Base-by-base conservation (phyloP, 345 rosid species). In the Murraya koenigii region DNA sequence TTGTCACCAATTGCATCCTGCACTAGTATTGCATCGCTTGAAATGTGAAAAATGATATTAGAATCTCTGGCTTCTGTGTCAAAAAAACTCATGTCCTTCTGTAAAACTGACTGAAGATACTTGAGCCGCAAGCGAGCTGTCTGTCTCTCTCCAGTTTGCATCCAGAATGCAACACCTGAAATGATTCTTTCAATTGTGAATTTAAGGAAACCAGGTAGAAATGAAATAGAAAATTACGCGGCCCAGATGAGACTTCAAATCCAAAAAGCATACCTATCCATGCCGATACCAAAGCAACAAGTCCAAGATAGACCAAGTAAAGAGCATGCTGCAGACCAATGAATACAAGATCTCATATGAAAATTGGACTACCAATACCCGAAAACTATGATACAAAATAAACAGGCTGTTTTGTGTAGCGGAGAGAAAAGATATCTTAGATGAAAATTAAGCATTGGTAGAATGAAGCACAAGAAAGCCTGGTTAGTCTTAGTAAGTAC, bases 1-100 rank as follows among this genome's bases (percentile, higher is more conserved):
- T 94, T 93, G 80, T 94, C 97, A 47, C 97, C 95, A 22, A 94
- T 91, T 8, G 93, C 97, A 81, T 94, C 98, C 81, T 94, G 97
- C 54, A 94, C 90, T 60, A 93, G 87, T 76, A 94, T 82, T n/a
- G 93, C 96, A 49, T 91, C 98, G 28, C 94, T 94, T 19, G 94
- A 89, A 56, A 94, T 94, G 77, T 87, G 96, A 78, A 79, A 89
- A 47, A 88, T 79, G 54, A 92, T 74, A 77, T 90, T 90, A 22
- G 85, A 85, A 82, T 89, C 97, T 89, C 86, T 88, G 30, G 91
- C 97, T 87, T 90, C 88, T 0, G 86, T 89, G 80, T 94, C 97
- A 8, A 94, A 94, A 75, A 88, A 94, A 35, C 75, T 82, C 78
- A 91, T 91, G 19, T 93, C 93, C 80, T 88, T 85, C 19, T 69